Evolutionary conservation across 2,329 filamentous ascomycete genomes (phyloP), one percentile per base, ranked within the genome.

Genomic region (Amauroascus niger): DNA sequence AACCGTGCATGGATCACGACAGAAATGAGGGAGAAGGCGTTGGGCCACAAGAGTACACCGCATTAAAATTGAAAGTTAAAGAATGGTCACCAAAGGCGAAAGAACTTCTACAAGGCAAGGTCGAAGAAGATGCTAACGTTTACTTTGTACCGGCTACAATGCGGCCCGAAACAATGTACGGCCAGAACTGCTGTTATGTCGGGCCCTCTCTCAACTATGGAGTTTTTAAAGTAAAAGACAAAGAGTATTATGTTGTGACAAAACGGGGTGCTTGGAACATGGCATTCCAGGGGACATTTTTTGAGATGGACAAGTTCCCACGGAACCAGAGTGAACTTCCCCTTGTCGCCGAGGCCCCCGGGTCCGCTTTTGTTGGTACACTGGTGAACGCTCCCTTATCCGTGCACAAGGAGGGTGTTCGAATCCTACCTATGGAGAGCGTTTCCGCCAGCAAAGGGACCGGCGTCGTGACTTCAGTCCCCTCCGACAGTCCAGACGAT

Each of bases 131-230:
- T 59, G 84, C 87, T 44, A 86, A 86, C 57, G 84, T 96, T 54
- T 97, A 85, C 74, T 86, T 97, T 64, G 82, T 97, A 11, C 87
- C 93, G 11, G 93, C 93, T 14, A 97, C 93, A 53, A 79, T 98
- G 57, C 80, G 93, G 58, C 88, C 93, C 1, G 93, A 98, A 76
- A 98, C 93, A 33, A 97, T 98, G 91, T 98, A 97, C 67, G 94
- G 94, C 39, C 93, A 97, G 71, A 94, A 84, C 3, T 94, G 88
- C 73, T 95, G 90, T 69, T 98, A 97, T 63, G 88, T 98, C 46
- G 88, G 89, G 2, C 91, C 93, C 11, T 50, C 8, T 66, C 86
- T 97, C 64, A 81, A 78, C 43, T 98, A 98, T 65, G 91, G 91
- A 49, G 74, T 98, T 58, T 96, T 88, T 78, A 87, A 88, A 70